These are phyloP conservation scores for Aspergillus amoenus DNA, from an alignment of 2,329 filamentous ascomycete species.

Conservation along the genomic window DNA sequence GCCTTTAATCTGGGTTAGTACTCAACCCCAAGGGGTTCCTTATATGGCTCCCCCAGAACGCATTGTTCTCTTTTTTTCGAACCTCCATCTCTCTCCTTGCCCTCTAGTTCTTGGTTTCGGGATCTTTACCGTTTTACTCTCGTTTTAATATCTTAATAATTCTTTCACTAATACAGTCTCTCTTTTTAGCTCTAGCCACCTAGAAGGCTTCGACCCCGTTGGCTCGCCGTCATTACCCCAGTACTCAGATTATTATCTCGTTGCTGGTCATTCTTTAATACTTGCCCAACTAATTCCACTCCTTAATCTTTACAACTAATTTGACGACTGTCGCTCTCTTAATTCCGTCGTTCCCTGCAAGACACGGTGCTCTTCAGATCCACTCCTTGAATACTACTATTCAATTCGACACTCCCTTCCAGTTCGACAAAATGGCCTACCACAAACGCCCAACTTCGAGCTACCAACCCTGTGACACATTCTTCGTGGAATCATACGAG, in stretches of 20 bases:
- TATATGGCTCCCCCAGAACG: slow-evolving; percentile 11
- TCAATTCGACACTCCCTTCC: slow-evolving; percentile 22
- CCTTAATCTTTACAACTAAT: slow-evolving; percentile 48
- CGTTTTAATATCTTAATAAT: slow-evolving; percentile 22
- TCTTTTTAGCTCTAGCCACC: slow-evolving; percentile 32
- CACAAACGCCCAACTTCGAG: slow-evolving; percentile 51
- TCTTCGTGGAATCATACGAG: slow-evolving; percentile 64
- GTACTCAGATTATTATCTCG: slow-evolving; percentile 41
- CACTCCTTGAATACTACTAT: slow-evolving; percentile 32
- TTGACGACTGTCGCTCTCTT: slow-evolving; percentile 53
- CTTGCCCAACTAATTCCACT: slow-evolving; percentile 58
- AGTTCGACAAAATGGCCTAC: slow-evolving; percentile 54
- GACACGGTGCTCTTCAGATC: slow-evolving; percentile 41
- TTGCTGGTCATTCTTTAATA: slow-evolving; percentile 48
- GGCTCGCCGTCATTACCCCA: slow-evolving; percentile 28
- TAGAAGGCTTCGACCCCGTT: slow-evolving; percentile 30
- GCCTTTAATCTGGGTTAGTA: slow-evolving; percentile 45
- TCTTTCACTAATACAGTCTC: slow-evolving; percentile 32
- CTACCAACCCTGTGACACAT: slow-evolving; percentile 67
- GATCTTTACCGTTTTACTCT: slow-evolving; percentile 11
- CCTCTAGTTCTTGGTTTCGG: slow-evolving; percentile 11
- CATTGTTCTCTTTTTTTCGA: slow-evolving; percentile 9
- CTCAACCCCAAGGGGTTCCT: slow-evolving; percentile 27
- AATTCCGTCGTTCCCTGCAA: slow-evolving; percentile 42
- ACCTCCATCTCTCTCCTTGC: slow-evolving; percentile 14